Evolutionary conservation across 495 filamentous ascomycete species (phyloP).

Genomic region (Tuber brumale): DNA sequence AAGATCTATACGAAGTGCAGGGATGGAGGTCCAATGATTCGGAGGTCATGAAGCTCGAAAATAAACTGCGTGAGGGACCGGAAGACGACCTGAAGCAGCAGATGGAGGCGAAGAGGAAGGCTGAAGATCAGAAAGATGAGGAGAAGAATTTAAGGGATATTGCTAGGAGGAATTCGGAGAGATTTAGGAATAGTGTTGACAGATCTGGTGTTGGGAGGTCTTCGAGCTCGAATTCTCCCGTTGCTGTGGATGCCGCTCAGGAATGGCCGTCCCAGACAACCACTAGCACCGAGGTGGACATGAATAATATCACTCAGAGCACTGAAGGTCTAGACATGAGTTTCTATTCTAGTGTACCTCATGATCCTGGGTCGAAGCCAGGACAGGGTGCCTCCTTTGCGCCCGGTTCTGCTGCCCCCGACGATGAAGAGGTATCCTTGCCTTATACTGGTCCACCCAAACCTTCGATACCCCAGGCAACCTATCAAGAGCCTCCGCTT

Average conservation of each 20-base stretch:
- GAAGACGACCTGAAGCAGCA: conserved; percentile 47
- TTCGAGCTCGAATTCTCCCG: conserved; percentile 15
- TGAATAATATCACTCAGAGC: conserved; percentile 15
- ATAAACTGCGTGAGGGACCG: conserved; percentile 47
- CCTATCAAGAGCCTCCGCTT: conserved; percentile 34
- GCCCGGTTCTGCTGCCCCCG: conserved; percentile 11
- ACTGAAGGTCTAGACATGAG: conserved; percentile 17
- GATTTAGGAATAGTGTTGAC: conserved; percentile 18
- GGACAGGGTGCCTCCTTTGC: background rate
- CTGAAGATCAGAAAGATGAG: conserved; percentile 43
- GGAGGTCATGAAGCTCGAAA: conserved; percentile 64
- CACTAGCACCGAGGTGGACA: conserved; percentile 5
- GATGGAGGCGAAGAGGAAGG: conserved; percentile 30
- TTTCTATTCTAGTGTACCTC: conserved; percentile 12
- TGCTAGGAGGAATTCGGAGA: conserved; percentile 28
- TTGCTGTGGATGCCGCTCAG: conserved; percentile 33
- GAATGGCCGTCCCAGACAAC: conserved; percentile 25
- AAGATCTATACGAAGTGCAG: conserved; percentile 67
- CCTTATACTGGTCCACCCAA: conserved; percentile 23
- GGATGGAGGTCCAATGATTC: conserved; percentile 70
- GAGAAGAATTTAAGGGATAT: conserved; percentile 32
- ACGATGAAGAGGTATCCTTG: conserved; percentile 30
- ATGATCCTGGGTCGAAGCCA: background rate
- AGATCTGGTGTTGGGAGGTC: conserved; percentile 6
- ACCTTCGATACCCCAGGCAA: conserved; percentile 23